These are phyloP conservation scores for Gonapodya prolifera DNA, from an alignment of 192 early-diverging fungal species.

Conservation along the genomic window DNA sequence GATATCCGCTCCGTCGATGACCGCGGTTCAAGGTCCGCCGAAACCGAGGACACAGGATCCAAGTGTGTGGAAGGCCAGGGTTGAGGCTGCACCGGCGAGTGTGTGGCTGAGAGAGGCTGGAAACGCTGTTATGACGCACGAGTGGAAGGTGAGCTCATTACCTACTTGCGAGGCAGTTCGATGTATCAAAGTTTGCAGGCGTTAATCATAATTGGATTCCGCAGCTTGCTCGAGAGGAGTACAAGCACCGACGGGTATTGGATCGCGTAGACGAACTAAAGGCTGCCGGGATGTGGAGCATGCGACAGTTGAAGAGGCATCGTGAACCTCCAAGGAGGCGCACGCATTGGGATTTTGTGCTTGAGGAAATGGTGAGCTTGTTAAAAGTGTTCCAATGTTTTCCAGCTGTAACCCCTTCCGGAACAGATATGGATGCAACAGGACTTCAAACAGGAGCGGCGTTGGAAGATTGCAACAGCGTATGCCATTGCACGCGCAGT, in stretches of 20 bases:
- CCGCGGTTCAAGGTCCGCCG: background rate
- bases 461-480: constrained; percentile 67
- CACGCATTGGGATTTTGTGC: constrained; percentile 61
- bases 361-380: constrained; percentile 65
- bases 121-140: background rate
- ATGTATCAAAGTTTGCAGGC: too few species aligned
- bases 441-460: constrained; percentile 70
- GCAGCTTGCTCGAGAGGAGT: constrained; percentile 62
- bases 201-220: too few species aligned
- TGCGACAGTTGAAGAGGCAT: constrained; percentile 58
- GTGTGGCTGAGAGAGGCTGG: background rate
- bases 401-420: background rate
- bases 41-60: background rate
- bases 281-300: constrained; percentile 53
- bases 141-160: background rate
- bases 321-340: constrained; percentile 35
- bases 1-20: too few species aligned
- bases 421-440: constrained; percentile 59
- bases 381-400: background rate
- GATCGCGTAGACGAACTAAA: constrained; percentile 59
- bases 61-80: background rate
- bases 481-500: constrained; percentile 47
- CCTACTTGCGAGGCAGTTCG: too few species aligned
- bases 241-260: constrained; percentile 47
- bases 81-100: background rate